phyloP scores from a whole-genome alignment of 2,329 filamentous ascomycete species.

The Epicoccum sorghinum region DNA sequence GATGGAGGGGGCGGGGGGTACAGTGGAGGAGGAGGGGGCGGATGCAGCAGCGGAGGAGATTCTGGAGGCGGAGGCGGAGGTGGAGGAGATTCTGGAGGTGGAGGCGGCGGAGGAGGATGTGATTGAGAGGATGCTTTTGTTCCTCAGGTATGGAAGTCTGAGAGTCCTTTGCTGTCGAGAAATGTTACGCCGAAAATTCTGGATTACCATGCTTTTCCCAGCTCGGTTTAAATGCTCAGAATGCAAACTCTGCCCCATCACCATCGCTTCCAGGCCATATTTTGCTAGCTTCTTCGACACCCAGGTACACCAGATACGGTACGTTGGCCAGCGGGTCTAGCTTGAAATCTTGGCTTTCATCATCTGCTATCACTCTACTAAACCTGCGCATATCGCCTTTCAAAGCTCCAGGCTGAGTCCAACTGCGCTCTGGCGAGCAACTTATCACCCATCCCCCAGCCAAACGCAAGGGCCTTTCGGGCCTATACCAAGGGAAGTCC shows the following conservation, averaged over 20 bases:
- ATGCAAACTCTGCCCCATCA: slow-evolving; percentile 9
- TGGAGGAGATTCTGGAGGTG: not conserved
- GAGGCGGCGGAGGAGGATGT: not conserved
- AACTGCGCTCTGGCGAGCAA: not conserved
- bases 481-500: slow-evolving; percentile 24
- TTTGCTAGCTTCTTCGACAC: slow-evolving; percentile 10
- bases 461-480: slow-evolving; percentile 9
- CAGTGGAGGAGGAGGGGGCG: not conserved
- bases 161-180: too few relatives aligned
- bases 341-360: not conserved
- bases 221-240: not conserved
- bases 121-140: not conserved
- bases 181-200: too few relatives aligned
- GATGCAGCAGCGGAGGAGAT: not conserved
- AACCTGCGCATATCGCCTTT: not conserved
- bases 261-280: slow-evolving; percentile 7
- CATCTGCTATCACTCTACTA: not conserved
- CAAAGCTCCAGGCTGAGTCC: slow-evolving; percentile 7
- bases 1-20: not conserved
- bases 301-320: slow-evolving; percentile 22
- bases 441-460: slow-evolving; percentile 2
- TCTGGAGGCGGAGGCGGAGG: slow-evolving; percentile 4
- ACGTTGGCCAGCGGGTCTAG: slow-evolving; percentile 10
- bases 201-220: too few relatives aligned
- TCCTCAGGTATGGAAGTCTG: too few relatives aligned